Conservation (phyloP, 495 filamentous ascomycete genomes). For the Xylona heveae region DNA sequence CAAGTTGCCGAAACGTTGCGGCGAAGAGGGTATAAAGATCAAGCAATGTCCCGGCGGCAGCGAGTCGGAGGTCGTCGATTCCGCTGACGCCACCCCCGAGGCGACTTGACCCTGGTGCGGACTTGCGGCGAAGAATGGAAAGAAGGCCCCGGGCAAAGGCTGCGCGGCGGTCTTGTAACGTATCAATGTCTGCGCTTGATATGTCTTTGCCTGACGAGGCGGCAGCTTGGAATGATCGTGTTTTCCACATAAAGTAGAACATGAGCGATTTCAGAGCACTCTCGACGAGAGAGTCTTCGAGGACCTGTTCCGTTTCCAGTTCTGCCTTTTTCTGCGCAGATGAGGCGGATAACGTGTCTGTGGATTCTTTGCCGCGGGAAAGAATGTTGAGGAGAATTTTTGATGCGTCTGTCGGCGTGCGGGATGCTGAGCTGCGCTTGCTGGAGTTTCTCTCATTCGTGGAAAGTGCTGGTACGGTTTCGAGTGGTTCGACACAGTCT, state of each 20-base stretch:
- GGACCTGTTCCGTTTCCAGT: conserved; percentile 1
- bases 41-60: conserved; percentile 51
- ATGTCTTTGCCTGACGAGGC: conserved; percentile 23
- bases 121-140: conserved; percentile 37
- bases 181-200: conserved; percentile 26
- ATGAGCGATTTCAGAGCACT: conserved; percentile 49
- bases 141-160: conserved; percentile 37
- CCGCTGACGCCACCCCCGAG: too few species aligned
- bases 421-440: conserved; percentile 13
- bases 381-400: conserved; percentile 37
- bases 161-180: conserved; percentile 32
- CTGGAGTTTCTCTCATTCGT: conserved; percentile 21
- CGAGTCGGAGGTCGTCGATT: conserved; percentile 54
- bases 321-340: not conserved
- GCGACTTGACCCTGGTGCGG: too few species aligned
- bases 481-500: conserved; percentile 52
- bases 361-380: conserved; percentile 43
- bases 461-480: conserved; percentile 24
- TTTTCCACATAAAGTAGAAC: conserved; percentile 94
- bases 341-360: conserved; percentile 9
- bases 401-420: conserved; percentile 31
- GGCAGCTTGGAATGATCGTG: conserved; percentile 24
- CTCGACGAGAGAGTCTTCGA: conserved; percentile 55
- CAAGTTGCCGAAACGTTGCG: conserved; percentile 36
- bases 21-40: conserved; percentile 67